A percentile compares a stretch with the other conserved stretches of the same genome.
These are phyloP conservation scores for Aspergillus egyptiacus DNA, from an alignment of 495 filamentous ascomycete genomes.

Conservation along the genomic window DNA sequence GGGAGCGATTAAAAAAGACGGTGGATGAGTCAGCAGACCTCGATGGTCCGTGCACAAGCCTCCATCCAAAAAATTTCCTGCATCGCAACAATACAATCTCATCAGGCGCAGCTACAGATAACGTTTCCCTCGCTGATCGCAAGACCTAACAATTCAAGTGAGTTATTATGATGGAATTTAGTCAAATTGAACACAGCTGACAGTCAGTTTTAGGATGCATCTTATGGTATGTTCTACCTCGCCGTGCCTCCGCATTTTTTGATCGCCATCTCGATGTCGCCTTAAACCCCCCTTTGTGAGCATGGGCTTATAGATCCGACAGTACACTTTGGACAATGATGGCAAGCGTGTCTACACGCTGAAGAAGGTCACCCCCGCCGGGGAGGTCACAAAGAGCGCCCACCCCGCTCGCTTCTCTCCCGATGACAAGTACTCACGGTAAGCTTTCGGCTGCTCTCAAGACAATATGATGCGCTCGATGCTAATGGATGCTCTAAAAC, in stretches of 20 bases:
- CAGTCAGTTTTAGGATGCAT: slow-evolving; percentile 42
- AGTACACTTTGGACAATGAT: slow-evolving; percentile 70
- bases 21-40: slow-evolving; percentile 29
- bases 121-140: neutral
- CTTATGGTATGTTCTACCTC: slow-evolving; percentile 32
- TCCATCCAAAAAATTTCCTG: slow-evolving; percentile 29
- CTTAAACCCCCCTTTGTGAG: neutral
- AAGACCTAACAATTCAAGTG: slow-evolving; percentile 25
- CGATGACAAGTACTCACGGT: slow-evolving; percentile 95
- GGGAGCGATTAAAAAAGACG: slow-evolving; percentile 25
- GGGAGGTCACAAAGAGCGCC: slow-evolving; percentile 85
- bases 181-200: neutral
- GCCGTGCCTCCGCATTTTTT: neutral
- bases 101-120: slow-evolving; percentile 6
- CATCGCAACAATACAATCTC: neutral
- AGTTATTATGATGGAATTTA: slow-evolving; percentile 7
- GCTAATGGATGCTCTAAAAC: slow-evolving; percentile 2
- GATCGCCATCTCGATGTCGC: neutral
- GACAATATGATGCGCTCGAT: neutral
- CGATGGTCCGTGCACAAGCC: slow-evolving; percentile 13
- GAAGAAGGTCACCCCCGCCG: slow-evolving; percentile 47
- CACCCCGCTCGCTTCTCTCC: slow-evolving; percentile 96
- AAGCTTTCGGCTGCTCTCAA: slow-evolving; percentile 15
- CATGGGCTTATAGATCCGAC: slow-evolving; percentile 7
- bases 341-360: slow-evolving; percentile 83